phyloP scores from a whole-genome alignment of 2,329 filamentous ascomycete species.

The Catunica adiposa region DNA sequence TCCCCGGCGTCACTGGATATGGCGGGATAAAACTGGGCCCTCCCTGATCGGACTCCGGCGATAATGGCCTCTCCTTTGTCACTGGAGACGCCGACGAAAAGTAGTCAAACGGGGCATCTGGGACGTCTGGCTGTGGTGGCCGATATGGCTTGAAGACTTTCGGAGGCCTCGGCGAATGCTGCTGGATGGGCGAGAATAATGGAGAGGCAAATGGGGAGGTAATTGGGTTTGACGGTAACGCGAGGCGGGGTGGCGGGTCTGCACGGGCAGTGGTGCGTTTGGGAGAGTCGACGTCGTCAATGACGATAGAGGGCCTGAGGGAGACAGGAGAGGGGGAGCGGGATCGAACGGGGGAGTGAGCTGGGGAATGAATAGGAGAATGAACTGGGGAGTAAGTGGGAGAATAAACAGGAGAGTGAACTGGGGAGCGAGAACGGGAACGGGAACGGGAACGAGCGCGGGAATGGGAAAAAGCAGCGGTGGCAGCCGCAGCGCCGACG shows the following conservation, averaged over 20 bases:
- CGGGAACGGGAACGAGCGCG: neutral
- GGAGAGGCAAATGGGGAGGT: slow-evolving; percentile 1
- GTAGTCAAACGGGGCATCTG: slow-evolving; percentile 11
- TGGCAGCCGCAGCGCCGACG: neutral
- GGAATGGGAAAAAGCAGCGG: neutral
- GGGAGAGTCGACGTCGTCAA: neutral
- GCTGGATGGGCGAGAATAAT: slow-evolving; percentile 2
- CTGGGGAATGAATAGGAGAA: neutral
- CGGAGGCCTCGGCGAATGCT: slow-evolving; percentile 5
- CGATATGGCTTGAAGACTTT: slow-evolving; percentile 13
- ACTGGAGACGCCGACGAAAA: slow-evolving; percentile 8
- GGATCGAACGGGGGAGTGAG: neutral
- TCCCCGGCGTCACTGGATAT: slow-evolving; percentile 13
- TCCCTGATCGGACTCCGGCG: neutral
- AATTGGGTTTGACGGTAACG: neutral
- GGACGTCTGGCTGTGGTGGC: slow-evolving; percentile 3
- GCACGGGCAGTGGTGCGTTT: neutral
- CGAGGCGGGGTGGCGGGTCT: neutral
- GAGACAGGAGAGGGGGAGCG: neutral
- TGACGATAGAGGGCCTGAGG: neutral
- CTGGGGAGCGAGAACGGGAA: neutral
- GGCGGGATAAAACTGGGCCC: slow-evolving; percentile 7
- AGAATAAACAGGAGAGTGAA: too few relatives aligned
- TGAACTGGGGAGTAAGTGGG: neutral
- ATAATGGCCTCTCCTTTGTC: neutral